Base-by-base conservation (phyloP, 78 protist species). In the Dictyostelium discoideum region DNA sequence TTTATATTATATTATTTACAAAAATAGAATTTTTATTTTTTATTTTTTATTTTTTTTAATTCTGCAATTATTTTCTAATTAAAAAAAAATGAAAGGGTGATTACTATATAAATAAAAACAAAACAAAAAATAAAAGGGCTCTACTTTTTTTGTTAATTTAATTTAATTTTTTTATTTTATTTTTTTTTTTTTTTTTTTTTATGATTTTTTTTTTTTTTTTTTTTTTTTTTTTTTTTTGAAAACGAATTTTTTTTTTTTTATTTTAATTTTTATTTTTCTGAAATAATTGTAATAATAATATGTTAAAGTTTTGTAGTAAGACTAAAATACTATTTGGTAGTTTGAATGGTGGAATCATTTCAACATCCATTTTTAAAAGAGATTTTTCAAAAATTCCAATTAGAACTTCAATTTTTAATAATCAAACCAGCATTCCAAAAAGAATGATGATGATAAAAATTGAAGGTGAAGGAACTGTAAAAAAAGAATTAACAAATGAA, bases 371-470 rank as follows among this genome's bases (percentile, higher is more conserved):
- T 20, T 14, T 60, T 0, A 60, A 60, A 20, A 60, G 69, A 60
- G 26, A 60, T 20, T 60, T 60, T 20, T 60, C 69, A 20, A 20
- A 20, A 16, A 13, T 60, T 20, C 3, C 65, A 16, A 14, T 26
- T 10, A 69, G 77, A 69, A 69, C 37, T 24, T 24, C 77, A 26
- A 69, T 69, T 8, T 22, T 69, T 69, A 69, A 69, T 26, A 69
- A 69, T 26, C 5, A 26, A 11, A 13, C 3, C 20, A 20, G 0
- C 2, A 26, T 69, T 24, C 32, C 77, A 69, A 69, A 69, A 26
- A 69, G 77, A 69, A 69, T 69, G 77, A 69, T 69, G 77, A 65
- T 65, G 74, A 65, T 69, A 6, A 69, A 69, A 69, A 14, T 69
- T 11, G 77, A 69, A 24, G 37, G 18, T 3, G 39, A 7, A 24